Evolutionary conservation across 495 filamentous ascomycete species (phyloP), one percentile per base, ranked within the genome.

Genomic region (Aspergillus mulundensis): DNA sequence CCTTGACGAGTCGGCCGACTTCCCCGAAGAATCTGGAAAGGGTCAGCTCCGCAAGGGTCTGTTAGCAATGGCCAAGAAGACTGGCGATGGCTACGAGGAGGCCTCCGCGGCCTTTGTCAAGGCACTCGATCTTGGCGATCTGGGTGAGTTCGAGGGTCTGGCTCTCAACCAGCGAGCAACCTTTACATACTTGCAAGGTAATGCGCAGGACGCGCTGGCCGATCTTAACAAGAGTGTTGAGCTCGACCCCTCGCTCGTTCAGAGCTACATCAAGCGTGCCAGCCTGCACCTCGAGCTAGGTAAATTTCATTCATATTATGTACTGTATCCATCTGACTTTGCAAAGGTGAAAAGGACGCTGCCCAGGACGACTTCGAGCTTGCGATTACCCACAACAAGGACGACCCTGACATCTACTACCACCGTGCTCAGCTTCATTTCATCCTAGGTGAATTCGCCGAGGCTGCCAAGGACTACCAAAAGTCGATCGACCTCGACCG

Each of bases 361-460:
- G 95, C 94, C 28, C 84, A 89, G 25, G 81, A 85, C 57, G 94
- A 99, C 69, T 96, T 99, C 62, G 86, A 87, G 54, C 80, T 85
- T 57, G 94, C 94, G 16, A 85, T 94, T 67, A 79, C 77, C 50
- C 88, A 96, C 67, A 93, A 97, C 73, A 79, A 84, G 54, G 81
- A 88, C 34, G 94, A 99, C 67, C 92, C 94, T 8, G 94, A 99
- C 65, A 96, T 99, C 70, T 99, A 91, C 82, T 99, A 99, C 73
- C 95, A 99, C 78, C 91, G 94, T 59, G 94, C 94, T 19, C 94
- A 99, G 74, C 85, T 97, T 16, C 91, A 97, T 79, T 99, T 99
- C 78, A 97, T 99, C 69, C 86, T 96, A 49, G 83, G 86, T 19
- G 91, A 97, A 71, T 96, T 95, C 63, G 83, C 85, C 46, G 89